These are phyloP conservation scores for Parietichytrium sp. DNA, from an alignment of 108 stramenopile species.

Conservation along the genomic window DNA sequence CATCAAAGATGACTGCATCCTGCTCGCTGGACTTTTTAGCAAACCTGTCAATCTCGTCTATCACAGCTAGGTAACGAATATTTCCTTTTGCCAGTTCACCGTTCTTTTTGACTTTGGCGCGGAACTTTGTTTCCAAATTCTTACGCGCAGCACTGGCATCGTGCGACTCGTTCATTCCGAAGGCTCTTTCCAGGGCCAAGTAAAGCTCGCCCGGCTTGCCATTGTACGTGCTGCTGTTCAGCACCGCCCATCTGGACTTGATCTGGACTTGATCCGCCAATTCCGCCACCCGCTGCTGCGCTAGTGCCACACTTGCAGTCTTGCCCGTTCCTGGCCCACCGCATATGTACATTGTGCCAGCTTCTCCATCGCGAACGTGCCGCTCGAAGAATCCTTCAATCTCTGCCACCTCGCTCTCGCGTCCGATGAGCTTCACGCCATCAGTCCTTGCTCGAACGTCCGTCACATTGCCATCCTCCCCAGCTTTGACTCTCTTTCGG, in stretches of 20 bases:
- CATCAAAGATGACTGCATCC: not conserved
- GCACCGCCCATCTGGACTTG: not conserved
- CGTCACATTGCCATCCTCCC: too few species aligned
- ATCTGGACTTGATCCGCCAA: not conserved
- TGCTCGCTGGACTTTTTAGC: not conserved
- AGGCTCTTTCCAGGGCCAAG: not conserved
- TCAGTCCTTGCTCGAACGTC: too few species aligned
- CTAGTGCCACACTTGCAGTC: not conserved
- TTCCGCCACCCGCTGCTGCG: not conserved
- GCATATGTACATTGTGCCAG: conserved; percentile 3
- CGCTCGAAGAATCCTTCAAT: not conserved
- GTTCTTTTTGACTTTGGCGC: too few species aligned
- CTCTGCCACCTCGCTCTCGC: not conserved
- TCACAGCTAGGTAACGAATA: not conserved
- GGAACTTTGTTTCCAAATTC: not conserved
- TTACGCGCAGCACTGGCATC: not conserved
- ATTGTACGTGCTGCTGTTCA: conserved; percentile 6
- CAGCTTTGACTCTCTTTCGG: too few species aligned
- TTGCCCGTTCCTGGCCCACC: conserved; percentile 37
- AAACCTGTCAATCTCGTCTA: conserved; percentile 32
- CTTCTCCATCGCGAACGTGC: not conserved
- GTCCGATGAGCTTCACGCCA: too few species aligned
- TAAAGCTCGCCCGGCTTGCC: not conserved
- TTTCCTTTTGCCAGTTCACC: not conserved
- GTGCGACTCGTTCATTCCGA: not conserved